Conservation (phyloP, 306 rosid species). For the Neltuma alba region DNA sequence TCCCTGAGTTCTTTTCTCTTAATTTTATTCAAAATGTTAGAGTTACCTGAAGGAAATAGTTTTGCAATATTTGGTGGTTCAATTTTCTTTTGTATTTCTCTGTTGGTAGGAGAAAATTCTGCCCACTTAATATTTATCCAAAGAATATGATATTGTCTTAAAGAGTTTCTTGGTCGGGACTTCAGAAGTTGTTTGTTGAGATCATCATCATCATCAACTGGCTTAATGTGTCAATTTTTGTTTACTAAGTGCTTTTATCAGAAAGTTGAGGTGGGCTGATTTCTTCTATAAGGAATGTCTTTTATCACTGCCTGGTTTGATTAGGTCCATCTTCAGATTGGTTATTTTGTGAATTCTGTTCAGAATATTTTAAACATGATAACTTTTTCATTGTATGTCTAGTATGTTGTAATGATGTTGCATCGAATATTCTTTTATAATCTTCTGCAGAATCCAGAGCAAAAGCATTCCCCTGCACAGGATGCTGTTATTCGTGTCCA, state of each 20-base stretch:
- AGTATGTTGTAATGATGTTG: conserved; percentile 3
- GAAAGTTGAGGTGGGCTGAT: conserved; percentile 36
- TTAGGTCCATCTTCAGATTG: conserved; percentile 39
- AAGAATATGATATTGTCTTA: neutral
- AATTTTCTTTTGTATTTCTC: conserved; percentile 16
- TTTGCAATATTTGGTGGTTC: conserved; percentile 6
- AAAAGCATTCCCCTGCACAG: conserved; percentile 79
- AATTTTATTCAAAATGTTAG: neutral
- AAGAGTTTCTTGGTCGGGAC: neutral
- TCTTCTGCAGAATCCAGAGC: conserved; percentile 68
- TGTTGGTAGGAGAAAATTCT: conserved; percentile 10
- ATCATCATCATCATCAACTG: neutral
- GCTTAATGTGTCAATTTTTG: conserved; percentile 27
- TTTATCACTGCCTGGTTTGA: conserved; percentile 35
- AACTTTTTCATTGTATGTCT: conserved; percentile 32
- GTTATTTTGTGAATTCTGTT: conserved; percentile 42
- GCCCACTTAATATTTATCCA: neutral
- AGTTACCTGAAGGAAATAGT: conserved; percentile 4
- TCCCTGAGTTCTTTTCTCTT: neutral
- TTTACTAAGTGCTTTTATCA: conserved; percentile 6
- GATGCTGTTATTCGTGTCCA: conserved; percentile 89
- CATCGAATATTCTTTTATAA: conserved; percentile 34
- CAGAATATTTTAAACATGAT: conserved; percentile 33
- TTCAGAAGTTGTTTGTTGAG: conserved; percentile 18
- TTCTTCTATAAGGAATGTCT: conserved; percentile 36